Base-by-base conservation (phyloP, 208 protist species). In the Crithidia fasciculata region DNA sequence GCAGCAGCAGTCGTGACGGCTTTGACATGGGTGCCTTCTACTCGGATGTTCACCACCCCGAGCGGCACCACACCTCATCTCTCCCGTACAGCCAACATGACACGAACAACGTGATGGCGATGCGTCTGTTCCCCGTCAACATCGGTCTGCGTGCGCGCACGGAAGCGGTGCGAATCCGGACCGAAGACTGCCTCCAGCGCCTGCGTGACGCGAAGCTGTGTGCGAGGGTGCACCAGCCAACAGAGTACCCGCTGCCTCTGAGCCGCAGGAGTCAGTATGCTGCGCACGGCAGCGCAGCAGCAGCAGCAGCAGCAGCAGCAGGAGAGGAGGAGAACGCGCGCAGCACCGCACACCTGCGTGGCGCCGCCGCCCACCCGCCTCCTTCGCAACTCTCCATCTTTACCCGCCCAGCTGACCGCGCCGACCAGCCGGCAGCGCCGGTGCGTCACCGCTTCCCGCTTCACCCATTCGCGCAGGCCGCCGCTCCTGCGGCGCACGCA, bases 61-160 rank as follows among this genome's bases (percentile, higher is more conserved):
- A 88, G 65, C 81, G 81, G 28, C 84, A 89, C 49, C 81, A 89
- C 78, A 89, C 83, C 82, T 86, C 81, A 41, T 95, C 87, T 12
- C 65, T 87, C 37, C 83, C 86, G 3, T 87, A 86, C 69, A 49
- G 52, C 37, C 53, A 61, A 2, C 55, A 75, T 45, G 76, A 91
- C 65, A 87, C 86, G 12, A 89, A 90, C 72, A 92, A 92, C 54
- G 78, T 90, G 4, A 63, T 95, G 40, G 91, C 69, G 0, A 65
- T 90, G 69, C 87, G 87, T 0, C 71, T 95, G 2, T 88, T 91
- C 56, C 86, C 88, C 4, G 55, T 92, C 4, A 95, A 95, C 63
- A 73, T 95, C 28, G 74, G 80, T 19, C 55, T 85, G 12, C 83
- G 85, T 7, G 54, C 72, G 0, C 79, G 85, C 36, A 82, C 67